phyloP scores from a whole-genome alignment of 345 rosid genomes.

The Acer yangbiense region DNA sequence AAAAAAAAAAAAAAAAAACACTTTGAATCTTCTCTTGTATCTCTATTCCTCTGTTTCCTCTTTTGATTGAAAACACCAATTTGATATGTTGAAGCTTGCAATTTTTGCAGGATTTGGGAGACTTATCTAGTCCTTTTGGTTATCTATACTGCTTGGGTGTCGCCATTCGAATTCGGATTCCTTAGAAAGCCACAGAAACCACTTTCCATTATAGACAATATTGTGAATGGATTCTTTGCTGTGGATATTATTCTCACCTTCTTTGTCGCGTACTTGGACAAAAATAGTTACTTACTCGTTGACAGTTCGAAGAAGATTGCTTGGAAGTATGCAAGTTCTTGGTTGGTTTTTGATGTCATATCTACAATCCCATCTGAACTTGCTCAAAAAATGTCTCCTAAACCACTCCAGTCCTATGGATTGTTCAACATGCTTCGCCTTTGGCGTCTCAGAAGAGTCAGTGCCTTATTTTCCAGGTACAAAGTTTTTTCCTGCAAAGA shows the following conservation, averaged over 20 bases:
- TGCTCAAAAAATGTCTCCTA: conserved; percentile 57
- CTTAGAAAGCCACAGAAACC: conserved; percentile 50
- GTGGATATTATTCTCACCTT: conserved; percentile 79
- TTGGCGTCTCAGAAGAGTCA: conserved; percentile 97
- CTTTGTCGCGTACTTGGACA: conserved; percentile 85
- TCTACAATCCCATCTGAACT: conserved; percentile 84
- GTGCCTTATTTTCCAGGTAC: conserved; percentile 93
- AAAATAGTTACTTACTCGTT: conserved; percentile 62
- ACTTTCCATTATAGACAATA: conserved; percentile 69
- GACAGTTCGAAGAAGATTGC: conserved; percentile 75
- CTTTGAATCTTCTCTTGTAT: conserved; percentile 16
- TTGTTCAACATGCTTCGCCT: conserved; percentile 92
- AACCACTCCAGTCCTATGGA: conserved; percentile 56
- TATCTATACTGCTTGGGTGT: conserved; percentile 88
- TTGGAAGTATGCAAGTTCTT: conserved; percentile 70
- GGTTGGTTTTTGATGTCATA: conserved; percentile 76
- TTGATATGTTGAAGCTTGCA: background rate
- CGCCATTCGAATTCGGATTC: conserved; percentile 93
- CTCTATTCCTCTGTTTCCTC: background rate
- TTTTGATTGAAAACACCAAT: background rate
- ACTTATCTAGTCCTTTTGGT: conserved; percentile 72
- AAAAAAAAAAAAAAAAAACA: background rate
- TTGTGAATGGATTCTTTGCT: conserved; percentile 90
- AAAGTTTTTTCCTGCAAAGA: background rate
- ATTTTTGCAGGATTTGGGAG: conserved; percentile 74